Evolutionary conservation across 768 basidiomycete genomes (phyloP), one percentile per base, ranked within the genome.

Genomic region (Phlebiopsis gigantea): DNA sequence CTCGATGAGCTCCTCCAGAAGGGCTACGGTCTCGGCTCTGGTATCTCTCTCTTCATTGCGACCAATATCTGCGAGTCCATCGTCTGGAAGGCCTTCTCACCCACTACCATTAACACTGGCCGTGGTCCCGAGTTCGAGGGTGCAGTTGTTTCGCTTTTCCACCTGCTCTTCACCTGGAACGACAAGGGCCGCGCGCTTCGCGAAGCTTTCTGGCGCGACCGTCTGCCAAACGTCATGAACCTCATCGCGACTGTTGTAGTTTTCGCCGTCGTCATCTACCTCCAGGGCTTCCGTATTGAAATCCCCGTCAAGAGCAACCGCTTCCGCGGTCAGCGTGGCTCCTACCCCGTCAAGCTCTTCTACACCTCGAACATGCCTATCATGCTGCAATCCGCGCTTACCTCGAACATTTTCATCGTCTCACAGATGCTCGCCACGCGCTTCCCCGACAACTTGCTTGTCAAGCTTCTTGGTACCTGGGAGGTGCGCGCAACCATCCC

Each of bases 331-430:
- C 94, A 98, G 71, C 82, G 95, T 28, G 95, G 92, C 42, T 82
- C 84, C 14, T 98, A 98, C 77, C 97, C 97, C 51, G 82, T 99
- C 77, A 98, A 98, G 76, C 84, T 98, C 34, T 98, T 99, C 77
- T 99, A 98, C 75, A 98, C 97, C 15, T 88, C 85, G 44, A 99
- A 98, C 77, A 99, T 98, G 96, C 96, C 96, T 56, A 98, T 99
- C 79, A 99, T 99, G 96, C 83, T 98, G 58, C 91, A 98, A 75
- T 86, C 83, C 14, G 95, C 95, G 14, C 77, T 98, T 56, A 93
- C 93, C 1, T 88, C 85, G 57, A 96, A 99, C 71, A 85, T 99
- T 28, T 98, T 94, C 77, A 90, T 98, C 72, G 80, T 98, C 65
- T 90, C 85, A 28, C 97, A 98, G 74, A 98, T 98, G 95, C 82